phyloP scores from a whole-genome alignment of 2,329 filamentous ascomycete genomes.

The Colletotrichum godetiae region DNA sequence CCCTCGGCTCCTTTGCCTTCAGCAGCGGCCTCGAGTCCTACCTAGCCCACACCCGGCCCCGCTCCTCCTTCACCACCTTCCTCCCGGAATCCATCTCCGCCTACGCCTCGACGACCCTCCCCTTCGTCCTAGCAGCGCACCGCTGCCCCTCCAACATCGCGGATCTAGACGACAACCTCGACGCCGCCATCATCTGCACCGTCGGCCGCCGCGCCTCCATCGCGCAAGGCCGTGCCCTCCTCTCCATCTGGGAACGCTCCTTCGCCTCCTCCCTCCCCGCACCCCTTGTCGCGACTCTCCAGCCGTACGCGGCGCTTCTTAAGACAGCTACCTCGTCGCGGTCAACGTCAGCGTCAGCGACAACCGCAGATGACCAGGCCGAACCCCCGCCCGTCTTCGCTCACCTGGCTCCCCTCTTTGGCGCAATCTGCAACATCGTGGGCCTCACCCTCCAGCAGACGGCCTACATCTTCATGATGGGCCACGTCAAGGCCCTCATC shows the following conservation, averaged over 20 bases:
- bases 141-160: conserved; percentile 62
- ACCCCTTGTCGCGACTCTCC: conserved; percentile 41
- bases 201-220: conserved; percentile 81
- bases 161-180: conserved; percentile 78
- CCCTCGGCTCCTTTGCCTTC: conserved; percentile 89
- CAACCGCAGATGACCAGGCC: conserved; percentile 14
- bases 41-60: conserved; percentile 71
- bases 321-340: conserved; percentile 37
- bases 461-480: conserved; percentile 80
- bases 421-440: conserved; percentile 72
- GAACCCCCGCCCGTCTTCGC: conserved; percentile 31
- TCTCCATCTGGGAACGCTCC: conserved; percentile 81
- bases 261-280: conserved; percentile 57
- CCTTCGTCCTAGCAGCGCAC: conserved; percentile 79
- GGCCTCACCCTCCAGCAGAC: conserved; percentile 71
- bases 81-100: conserved; percentile 77
- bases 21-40: conserved; percentile 86
- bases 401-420: conserved; percentile 79
- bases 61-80: conserved; percentile 71
- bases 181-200: conserved; percentile 82
- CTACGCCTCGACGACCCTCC: conserved; percentile 77
- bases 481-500: conserved; percentile 80
- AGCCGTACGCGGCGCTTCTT: conserved; percentile 51
- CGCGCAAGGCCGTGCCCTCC: conserved; percentile 79
- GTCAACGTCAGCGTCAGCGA: conserved; percentile 21